phyloP scores from a whole-genome alignment of 768 basidiomycete genomes.

The Lactarius hengduanensis region DNA sequence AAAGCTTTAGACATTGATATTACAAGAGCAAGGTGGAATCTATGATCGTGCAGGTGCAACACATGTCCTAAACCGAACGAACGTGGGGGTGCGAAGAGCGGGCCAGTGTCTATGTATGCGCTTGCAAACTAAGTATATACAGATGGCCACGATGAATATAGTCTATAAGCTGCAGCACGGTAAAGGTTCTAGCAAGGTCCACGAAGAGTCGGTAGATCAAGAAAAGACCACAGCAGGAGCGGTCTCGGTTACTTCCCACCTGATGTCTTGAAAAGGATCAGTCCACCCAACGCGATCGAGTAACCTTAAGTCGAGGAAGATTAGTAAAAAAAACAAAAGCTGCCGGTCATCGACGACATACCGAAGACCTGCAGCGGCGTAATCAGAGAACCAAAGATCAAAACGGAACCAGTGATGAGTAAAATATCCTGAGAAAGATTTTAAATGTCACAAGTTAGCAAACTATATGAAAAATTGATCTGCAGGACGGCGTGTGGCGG shows the following conservation, averaged over 20 bases:
- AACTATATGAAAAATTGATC: neutral
- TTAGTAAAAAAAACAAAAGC: slow-evolving; percentile 1
- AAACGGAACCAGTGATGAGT: slow-evolving; percentile 86
- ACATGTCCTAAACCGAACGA: neutral
- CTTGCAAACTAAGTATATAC: slow-evolving; percentile 7
- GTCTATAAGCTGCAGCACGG: neutral
- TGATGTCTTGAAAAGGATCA: slow-evolving; percentile 81
- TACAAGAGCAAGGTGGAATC: neutral
- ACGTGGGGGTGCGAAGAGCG: neutral
- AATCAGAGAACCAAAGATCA: slow-evolving; percentile 78
- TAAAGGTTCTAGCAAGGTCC: neutral
- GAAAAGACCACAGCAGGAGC: neutral
- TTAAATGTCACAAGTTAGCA: neutral
- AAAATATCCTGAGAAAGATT: slow-evolving; percentile 71
- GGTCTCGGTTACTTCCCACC: slow-evolving; percentile 50
- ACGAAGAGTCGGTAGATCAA: neutral
- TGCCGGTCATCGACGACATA: slow-evolving; percentile 27
- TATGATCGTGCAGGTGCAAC: slow-evolving; percentile 2
- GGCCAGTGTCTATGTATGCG: slow-evolving; percentile 12
- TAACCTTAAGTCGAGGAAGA: slow-evolving; percentile 53
- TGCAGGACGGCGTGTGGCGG: slow-evolving; percentile 4
- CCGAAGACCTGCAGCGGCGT: slow-evolving; percentile 85
- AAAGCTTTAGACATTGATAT: neutral
- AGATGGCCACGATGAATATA: neutral
- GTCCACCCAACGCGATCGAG: slow-evolving; percentile 80